Base-by-base conservation (phyloP, 2,329 filamentous ascomycete genomes). In the Nigrospora oryzae region DNA sequence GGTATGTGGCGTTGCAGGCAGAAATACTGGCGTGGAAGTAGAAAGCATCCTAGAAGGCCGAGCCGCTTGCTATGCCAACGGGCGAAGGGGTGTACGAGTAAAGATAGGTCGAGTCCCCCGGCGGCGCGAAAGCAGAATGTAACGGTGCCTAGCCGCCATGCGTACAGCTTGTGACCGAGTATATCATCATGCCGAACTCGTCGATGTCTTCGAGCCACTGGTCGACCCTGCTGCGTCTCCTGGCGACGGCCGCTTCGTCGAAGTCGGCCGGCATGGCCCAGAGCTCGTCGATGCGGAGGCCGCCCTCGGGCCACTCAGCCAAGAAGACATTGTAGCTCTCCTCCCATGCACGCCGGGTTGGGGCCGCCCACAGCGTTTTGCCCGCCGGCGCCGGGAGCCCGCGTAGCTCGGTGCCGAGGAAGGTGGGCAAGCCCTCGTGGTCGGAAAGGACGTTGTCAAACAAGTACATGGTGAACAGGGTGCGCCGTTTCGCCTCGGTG, bases 161-260 rank as follows among this genome's bases (percentile, higher is more conserved):
- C 1, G 69, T 74, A 40, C 63, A 68, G 37, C 63, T 65, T 0
- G 68, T 70, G 0, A 75, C 68, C 0, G 70, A 63, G 49, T 73
- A 77, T 1, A 79, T 41, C 69, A 75, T 73, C 16, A 65, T 74
- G 1, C 75, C 74, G 54, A 70, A 78, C 40, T 75, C 74, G 51
- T 79, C 75, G 1, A 74, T 56, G 14, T 57, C 54, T 42, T 72
- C 66, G 6, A 79, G 45, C 75, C 76, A 79, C 15, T 53, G 56
- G 28, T 74, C 70, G 1, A 75, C 64, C 38, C 70, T 63, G 11
- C 51, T 46, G 1, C 59, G 61, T 40, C 64, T 63, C 16, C 56
- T 48, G 0, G 48, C 39, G n/a, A 66, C 44, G 0, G 54, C 57
- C 1, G 51, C 45, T 6, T 64, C 61, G 15, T 59, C 54, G 11